Conservation (phyloP, 768 basidiomycete genomes). For the Trametes coccinea region DNA sequence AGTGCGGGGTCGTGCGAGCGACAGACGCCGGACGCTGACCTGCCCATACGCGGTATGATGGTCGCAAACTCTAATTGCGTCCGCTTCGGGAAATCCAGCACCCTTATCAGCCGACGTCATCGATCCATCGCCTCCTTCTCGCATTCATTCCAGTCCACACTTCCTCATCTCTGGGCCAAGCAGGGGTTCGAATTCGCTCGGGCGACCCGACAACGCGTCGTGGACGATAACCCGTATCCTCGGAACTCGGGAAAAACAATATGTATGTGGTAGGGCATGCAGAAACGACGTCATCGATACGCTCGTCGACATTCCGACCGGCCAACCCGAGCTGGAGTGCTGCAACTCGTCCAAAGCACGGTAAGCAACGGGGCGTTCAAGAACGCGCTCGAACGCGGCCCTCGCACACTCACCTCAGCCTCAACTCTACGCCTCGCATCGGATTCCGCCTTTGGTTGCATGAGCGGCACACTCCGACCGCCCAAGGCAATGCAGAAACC, state of each 20-base stretch:
- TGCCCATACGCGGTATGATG: background rate
- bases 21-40: no score
- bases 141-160: background rate
- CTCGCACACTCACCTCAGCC: conserved; percentile 9
- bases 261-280: background rate
- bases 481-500: no score
- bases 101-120: conserved; percentile 19
- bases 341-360: no score
- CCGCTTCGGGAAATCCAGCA: conserved; percentile 3
- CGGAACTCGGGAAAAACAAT: background rate
- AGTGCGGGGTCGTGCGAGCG: no score
- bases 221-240: background rate
- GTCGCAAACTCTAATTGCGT: conserved; percentile 5
- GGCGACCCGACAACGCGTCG: background rate
- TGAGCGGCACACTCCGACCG: no score
- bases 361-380: background rate
- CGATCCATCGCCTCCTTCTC: background rate
- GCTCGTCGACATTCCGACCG: background rate
- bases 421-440: background rate
- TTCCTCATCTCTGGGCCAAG: background rate
- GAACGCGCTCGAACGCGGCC: background rate
- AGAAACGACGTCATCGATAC: conserved; percentile 4
- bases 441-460: background rate
- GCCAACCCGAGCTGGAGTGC: no score
- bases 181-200: no score